phyloP scores from a whole-genome alignment of 495 filamentous ascomycete genomes.

The Elaphomyces granulatus region DNA sequence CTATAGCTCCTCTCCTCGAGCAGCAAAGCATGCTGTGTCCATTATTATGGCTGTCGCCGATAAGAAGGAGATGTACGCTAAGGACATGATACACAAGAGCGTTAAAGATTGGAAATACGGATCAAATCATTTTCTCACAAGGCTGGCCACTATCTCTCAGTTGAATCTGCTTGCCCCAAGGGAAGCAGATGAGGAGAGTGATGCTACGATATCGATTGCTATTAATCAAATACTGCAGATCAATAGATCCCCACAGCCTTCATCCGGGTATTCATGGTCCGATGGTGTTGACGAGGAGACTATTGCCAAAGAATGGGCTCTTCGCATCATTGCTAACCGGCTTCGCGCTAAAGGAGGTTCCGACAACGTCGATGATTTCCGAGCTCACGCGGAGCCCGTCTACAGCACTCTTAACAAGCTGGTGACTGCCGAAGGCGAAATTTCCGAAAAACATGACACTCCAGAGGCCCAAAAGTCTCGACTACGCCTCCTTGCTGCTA shows the following conservation, averaged over 20 bases:
- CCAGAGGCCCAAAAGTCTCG: constrained; percentile 59
- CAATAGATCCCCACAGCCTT: constrained; percentile 40
- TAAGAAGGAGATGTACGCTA: constrained; percentile 72
- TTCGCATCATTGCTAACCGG: constrained; percentile 78
- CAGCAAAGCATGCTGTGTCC: constrained; percentile 85
- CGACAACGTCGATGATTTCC: constrained; percentile 40
- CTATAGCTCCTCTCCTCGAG: constrained; percentile 64
- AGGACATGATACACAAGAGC: constrained; percentile 62
- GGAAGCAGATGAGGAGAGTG: constrained; percentile 55
- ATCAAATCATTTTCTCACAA: constrained; percentile 62
- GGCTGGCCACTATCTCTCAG: constrained; percentile 70
- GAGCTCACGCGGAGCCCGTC: constrained; percentile 49
- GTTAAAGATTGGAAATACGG: constrained; percentile 66
- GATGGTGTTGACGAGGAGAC: constrained; percentile 67
- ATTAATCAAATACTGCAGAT: constrained; percentile 60
- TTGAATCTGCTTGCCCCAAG: constrained; percentile 62
- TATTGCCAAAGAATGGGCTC: constrained; percentile 72
- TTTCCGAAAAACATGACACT: constrained; percentile 59
- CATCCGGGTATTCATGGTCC: constrained; percentile 45
- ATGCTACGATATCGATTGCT: constrained; percentile 65
- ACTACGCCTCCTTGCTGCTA: constrained; percentile 68
- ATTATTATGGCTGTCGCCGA: constrained; percentile 73
- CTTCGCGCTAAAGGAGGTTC: constrained; percentile 50
- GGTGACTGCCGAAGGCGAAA: constrained; percentile 58
- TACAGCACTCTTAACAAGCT: constrained; percentile 66